phyloP scores from a whole-genome alignment of 2,329 filamentous ascomycete species.

The Aspergillus sp. region DNA sequence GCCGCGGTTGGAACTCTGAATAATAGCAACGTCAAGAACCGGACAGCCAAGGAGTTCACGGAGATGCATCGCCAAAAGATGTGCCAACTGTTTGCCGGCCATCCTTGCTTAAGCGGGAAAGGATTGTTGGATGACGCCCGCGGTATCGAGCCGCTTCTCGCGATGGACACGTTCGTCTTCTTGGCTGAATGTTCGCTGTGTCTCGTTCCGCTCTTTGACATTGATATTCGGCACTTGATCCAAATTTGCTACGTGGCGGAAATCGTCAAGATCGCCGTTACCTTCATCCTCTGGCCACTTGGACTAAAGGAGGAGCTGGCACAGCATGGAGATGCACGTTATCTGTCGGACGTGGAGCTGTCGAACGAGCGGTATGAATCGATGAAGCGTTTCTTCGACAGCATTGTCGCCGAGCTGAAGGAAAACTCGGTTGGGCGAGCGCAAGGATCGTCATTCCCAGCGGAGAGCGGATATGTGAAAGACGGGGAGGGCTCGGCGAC shows the following conservation, averaged over 20 bases:
- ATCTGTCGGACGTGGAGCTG: slow-evolving; percentile 17
- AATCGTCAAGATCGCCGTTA: slow-evolving; percentile 68
- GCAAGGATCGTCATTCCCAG: slow-evolving; percentile 26
- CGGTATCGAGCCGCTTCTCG: slow-evolving; percentile 32
- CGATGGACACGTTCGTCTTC: slow-evolving; percentile 45
- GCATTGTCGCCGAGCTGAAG: slow-evolving; percentile 28
- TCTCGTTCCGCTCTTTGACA: slow-evolving; percentile 55
- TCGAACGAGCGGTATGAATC: slow-evolving; percentile 19
- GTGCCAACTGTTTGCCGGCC: slow-evolving; percentile 62
- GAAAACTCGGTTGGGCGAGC: slow-evolving; percentile 26
- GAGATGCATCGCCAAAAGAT: slow-evolving; percentile 63
- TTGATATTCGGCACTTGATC: slow-evolving; percentile 70
- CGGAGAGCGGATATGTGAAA: slow-evolving; percentile 29
- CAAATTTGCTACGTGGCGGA: slow-evolving; percentile 85
- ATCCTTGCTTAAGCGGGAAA: slow-evolving; percentile 30
- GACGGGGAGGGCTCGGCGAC: slow-evolving; percentile 28
- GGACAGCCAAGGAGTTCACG: slow-evolving; percentile 55
- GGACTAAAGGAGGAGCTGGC: slow-evolving; percentile 27
- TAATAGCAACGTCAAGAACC: slow-evolving; percentile 47
- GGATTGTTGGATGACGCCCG: slow-evolving; percentile 26
- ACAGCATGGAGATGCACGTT: slow-evolving; percentile 18
- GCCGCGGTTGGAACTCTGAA: slow-evolving; percentile 64
- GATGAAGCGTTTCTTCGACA: slow-evolving; percentile 29
- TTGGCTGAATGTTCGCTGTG: slow-evolving; percentile 69
- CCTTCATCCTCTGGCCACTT: slow-evolving; percentile 38